These are phyloP conservation scores for Penicillium rolfsii DNA, from an alignment of 2,329 filamentous ascomycete species.

Conservation along the genomic window DNA sequence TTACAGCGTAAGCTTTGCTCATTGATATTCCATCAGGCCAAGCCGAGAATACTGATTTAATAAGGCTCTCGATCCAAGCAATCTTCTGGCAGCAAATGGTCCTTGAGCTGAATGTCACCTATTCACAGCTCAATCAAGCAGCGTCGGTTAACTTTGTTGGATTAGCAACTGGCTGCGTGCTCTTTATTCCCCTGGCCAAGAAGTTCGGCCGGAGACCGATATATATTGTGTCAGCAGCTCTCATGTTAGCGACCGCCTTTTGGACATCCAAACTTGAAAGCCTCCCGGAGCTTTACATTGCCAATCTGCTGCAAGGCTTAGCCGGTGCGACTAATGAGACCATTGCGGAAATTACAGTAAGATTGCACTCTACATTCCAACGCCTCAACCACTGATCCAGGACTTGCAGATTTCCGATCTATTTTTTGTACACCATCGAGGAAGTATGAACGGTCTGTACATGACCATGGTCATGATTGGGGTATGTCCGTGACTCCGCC, in stretches of 20 bases:
- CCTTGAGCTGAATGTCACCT: slow-evolving; percentile 49
- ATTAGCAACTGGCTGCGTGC: slow-evolving; percentile 48
- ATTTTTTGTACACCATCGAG: slow-evolving; percentile 57
- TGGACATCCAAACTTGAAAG: slow-evolving; percentile 51
- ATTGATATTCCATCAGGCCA: neutral
- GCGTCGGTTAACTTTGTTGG: slow-evolving; percentile 53
- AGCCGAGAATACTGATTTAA: neutral
- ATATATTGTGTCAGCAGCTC: slow-evolving; percentile 48
- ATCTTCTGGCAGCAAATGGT: slow-evolving; percentile 54
- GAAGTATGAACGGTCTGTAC: slow-evolving; percentile 56
- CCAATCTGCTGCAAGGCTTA: slow-evolving; percentile 48
- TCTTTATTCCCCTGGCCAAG: slow-evolving; percentile 53
- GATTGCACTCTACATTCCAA: slow-evolving; percentile 40
- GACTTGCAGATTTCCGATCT: slow-evolving; percentile 47
- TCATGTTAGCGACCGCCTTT: slow-evolving; percentile 44
- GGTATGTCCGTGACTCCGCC: slow-evolving; percentile 35
- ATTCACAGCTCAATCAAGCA: slow-evolving; percentile 48
- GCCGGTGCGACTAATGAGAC: slow-evolving; percentile 48
- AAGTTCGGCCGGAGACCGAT: slow-evolving; percentile 53
- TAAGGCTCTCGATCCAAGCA: slow-evolving; percentile 44
- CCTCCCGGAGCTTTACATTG: slow-evolving; percentile 48
- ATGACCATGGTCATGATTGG: slow-evolving; percentile 47
- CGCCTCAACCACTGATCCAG: neutral
- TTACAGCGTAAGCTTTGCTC: slow-evolving; percentile 36
- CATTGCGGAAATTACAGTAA: slow-evolving; percentile 48